These are phyloP conservation scores for Sindora glabra DNA, from an alignment of 306 rosid species.

Conservation along the genomic window DNA sequence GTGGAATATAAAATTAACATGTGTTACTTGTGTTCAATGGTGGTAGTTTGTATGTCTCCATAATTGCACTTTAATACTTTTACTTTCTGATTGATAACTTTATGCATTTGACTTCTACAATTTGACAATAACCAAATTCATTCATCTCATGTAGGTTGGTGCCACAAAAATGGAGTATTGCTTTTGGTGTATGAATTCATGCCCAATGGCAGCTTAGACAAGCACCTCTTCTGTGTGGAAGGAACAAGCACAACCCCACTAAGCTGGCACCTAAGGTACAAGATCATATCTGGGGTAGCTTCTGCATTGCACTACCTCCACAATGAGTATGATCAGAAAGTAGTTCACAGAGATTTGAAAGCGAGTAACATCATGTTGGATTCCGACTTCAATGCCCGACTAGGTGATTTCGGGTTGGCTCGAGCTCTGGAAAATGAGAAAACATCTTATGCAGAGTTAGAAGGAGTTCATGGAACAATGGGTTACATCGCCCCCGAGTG, in stretches of 20 bases:
- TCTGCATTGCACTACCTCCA: constrained; percentile 62
- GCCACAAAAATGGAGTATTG: constrained; percentile 54
- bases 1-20: background rate
- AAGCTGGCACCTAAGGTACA: constrained; percentile 56
- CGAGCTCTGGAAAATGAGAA: constrained; percentile 63
- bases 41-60: background rate
- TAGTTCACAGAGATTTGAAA: constrained; percentile 64
- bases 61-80: too few species aligned
- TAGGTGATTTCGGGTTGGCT: constrained; percentile 68
- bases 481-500: constrained; percentile 84
- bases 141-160: constrained; percentile 54
- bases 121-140: too few species aligned
- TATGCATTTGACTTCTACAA: too few species aligned
- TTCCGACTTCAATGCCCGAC: constrained; percentile 50
- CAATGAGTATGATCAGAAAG: constrained; percentile 61
- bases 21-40: background rate
- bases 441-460: constrained; percentile 53
- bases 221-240: constrained; percentile 49
- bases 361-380: constrained; percentile 76
- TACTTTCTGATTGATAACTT: too few species aligned
- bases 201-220: constrained; percentile 82
- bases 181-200: constrained; percentile 73
- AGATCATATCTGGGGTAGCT: constrained; percentile 55
- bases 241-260: constrained; percentile 23
- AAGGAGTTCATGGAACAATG: constrained; percentile 61